Evolutionary conservation across 495 filamentous ascomycete species (phyloP), one percentile per base, ranked within the genome.

Genomic region (Viridothelium virens): DNA sequence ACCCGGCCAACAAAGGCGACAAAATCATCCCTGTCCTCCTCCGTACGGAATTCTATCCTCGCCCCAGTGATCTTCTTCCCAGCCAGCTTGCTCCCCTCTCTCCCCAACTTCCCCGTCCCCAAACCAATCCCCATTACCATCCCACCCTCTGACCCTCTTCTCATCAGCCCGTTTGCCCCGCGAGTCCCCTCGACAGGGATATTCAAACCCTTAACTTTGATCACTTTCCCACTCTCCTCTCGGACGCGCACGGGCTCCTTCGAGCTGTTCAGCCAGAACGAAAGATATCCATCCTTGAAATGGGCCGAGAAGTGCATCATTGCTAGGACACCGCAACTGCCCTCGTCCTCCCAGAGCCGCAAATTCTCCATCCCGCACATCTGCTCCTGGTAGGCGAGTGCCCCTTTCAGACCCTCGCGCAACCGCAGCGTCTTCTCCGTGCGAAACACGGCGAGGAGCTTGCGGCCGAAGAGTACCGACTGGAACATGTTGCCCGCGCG

Each of bases 301-400:
- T 73, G 71, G 1, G 72, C 69, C 0, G 74, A 73, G 59, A 72
- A 77, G 59, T 77, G 77, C 50, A 79, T 72, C 56, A 77, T 67
- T 10, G 71, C 76, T 31, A 77, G 61, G 18, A 78, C 74, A 46
- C 69, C 76, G 36, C 64, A 63, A 2, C 67, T 68, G 11, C 69
- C 69, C 33, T 74, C 68, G 65, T 78, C 77, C 47, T 74, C 71
- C 77, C 77, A 79, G 33, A 79, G 64, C 2, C 77, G 70, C 2
- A 79, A 66, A 44, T 76, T 77, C 62, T 79, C 77, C 66, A 79
- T 74, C 33, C 70, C 77, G 65, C 76, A 77, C 63, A 79, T 71
- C 68, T 78, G 76, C 63, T 77, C 77, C 44, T 74, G 68, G 63
- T 74, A 77, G 16, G 75, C 67, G 62, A 77, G 70, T 0, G 71